Percentiles rank a stretch among this genome's conserved stretches.
Conservation (phyloP, 106 monocot genomes). For the Acorus calamus region DNA sequence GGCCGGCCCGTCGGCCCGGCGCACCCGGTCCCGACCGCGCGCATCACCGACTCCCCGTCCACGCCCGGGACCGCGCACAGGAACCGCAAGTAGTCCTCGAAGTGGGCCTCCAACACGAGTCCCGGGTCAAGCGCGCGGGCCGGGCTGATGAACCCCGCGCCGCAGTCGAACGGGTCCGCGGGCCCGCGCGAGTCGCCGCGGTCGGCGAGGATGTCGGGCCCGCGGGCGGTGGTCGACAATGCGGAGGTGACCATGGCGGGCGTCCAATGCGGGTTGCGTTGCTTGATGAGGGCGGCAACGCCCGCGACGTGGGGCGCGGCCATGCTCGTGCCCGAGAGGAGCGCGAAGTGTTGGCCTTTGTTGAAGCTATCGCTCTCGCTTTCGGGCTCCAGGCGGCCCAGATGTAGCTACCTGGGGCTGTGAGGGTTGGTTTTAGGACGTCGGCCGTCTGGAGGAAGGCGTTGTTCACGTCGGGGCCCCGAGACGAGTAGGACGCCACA, state of each 20-base stretch:
- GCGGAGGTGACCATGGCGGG: conserved; percentile 64
- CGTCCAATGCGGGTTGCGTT: conserved; percentile 50
- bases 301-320: conserved; percentile 74
- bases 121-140: conserved; percentile 55
- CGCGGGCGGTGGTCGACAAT: conserved; percentile 50
- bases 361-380: conserved; percentile 24
- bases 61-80: conserved; percentile 55
- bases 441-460: conserved; percentile 47
- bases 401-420: conserved; percentile 58
- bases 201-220: conserved; percentile 15
- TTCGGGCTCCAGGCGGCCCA: conserved; percentile 72
- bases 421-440: conserved; percentile 62
- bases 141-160: conserved; percentile 48
- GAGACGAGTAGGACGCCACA: conserved; percentile 56
- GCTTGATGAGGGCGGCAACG: conserved; percentile 62
- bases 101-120: conserved; percentile 43
- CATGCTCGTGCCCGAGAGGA: conserved; percentile 73
- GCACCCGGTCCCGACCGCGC: conserved; percentile 45
- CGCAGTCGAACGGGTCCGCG: conserved; percentile 64
- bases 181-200: conserved; percentile 1
- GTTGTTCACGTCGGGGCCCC: conserved; percentile 72
- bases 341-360: conserved; percentile 42
- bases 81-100: conserved; percentile 49
- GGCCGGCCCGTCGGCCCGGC: conserved; percentile 23
- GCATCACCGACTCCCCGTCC: conserved; percentile 36